A percentile compares a stretch with the other conserved stretches of the same genome.
phyloP scores from a whole-genome alignment of 352 stramenopile genomes.

The Pythium apleroticum region DNA sequence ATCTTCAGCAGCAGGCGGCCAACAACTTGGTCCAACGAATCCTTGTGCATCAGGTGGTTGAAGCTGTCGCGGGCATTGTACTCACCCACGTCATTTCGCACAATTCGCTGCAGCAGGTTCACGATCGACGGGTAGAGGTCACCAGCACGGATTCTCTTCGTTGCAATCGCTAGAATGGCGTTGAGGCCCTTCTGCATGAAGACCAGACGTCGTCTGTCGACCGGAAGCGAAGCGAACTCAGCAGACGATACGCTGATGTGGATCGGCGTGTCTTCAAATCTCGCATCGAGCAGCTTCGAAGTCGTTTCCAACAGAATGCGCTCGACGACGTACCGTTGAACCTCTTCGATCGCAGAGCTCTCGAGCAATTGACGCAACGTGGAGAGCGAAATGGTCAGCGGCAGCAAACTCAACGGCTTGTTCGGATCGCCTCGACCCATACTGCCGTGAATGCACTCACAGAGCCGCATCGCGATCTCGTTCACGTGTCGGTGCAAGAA shows the following conservation, averaged over 20 bases:
- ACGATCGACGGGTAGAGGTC: constrained; percentile 79
- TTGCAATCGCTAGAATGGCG: constrained; percentile 56
- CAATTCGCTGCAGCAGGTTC: constrained; percentile 75
- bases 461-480: constrained; percentile 72
- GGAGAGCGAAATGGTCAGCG: constrained; percentile 73
- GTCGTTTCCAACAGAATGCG: constrained; percentile 74
- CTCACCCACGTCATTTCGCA: constrained; percentile 76
- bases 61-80: constrained; percentile 73
- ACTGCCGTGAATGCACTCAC: constrained; percentile 69
- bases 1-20: constrained; percentile 72
- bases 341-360: constrained; percentile 51
- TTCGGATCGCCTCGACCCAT: constrained; percentile 62
- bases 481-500: constrained; percentile 81
- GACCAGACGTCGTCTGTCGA: constrained; percentile 38
- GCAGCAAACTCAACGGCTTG: constrained; percentile 65
- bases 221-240: constrained; percentile 32
- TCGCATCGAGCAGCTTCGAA: constrained; percentile 70
- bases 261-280: constrained; percentile 59
- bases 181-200: constrained; percentile 74
- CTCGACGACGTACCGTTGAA: constrained; percentile 78
- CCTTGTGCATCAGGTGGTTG: constrained; percentile 72
- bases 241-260: constrained; percentile 40
- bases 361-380: constrained; percentile 64
- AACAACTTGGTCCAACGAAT: constrained; percentile 79
- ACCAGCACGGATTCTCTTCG: constrained; percentile 55